Evolutionary conservation across 805 yeast genomes (phyloP), one percentile per base, ranked within the genome.

Genomic region (Blastobotrys peoriensis): DNA sequence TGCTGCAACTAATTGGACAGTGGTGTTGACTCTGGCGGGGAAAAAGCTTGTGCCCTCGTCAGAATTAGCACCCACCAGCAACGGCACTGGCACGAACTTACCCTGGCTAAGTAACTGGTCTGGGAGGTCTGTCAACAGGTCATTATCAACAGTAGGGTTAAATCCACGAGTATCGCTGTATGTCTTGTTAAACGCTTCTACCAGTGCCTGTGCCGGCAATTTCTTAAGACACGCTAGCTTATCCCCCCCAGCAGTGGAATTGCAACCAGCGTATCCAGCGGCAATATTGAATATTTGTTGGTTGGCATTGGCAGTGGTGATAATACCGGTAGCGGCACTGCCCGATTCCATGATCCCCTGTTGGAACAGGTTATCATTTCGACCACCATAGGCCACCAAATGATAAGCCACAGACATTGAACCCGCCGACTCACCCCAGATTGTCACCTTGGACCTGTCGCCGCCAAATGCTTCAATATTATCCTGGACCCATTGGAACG

Each of bases 361-460:
- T 8, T 25, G 30, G 13, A 25, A 25, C 30, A 25, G 30, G 13
- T 25, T 25, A 13, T 25, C 30, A 25, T 25, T 25, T 13, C 30
- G 8, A 13, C 53, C 53, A 16, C 38, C 45, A 22, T 46, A 25
- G 5, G 44, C 18, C 6, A 39, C 13, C 47, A 52, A 33, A 22
- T 46, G 51, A 25, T 46, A 45, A 4, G 40, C 50, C 9, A 43
- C 51, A 16, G 37, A 27, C 27, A 45, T 45, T 8, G 49, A 65
- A 27, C 71, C 71, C 5, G 71, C 71, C 36, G 62, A 55, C 48
- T 64, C 66, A 6, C 71, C 71, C 49, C 60, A 55, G 15, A 67
- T 53, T 2, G 68, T 64, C 13, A 68, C 54, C 45, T 53, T 52
- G 23, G 54, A 51, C 3, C 63, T 58, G 47, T 67, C 56, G 25